Evolutionary conservation across 306 rosid species (phyloP).

Genomic region (cucumber (Cucumis sativus)): Cucumber_9930_V3 NC_026658.2:18361501-18362000

Average conservation of each 20-base stretch:
- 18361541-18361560: constrained; percentile 39
- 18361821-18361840: background rate
- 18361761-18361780: background rate
- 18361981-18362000: background rate
- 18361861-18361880: background rate
- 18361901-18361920: background rate
- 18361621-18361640: background rate
- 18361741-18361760: constrained; percentile 25
- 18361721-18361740: constrained; percentile 58
- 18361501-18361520: constrained; percentile 14
- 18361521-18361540: constrained; percentile 45
- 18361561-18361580: constrained; percentile 40
- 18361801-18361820: background rate
- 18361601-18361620: background rate
- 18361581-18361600: background rate
- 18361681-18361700: constrained; percentile 47
- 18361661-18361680: constrained; percentile 35
- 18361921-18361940: background rate
- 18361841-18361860: background rate
- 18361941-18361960: background rate
- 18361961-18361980: background rate
- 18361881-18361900: no score
- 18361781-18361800: background rate
- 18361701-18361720: constrained; percentile 40
- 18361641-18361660: constrained; percentile 56